Conservation (phyloP, 805 yeast species). For the Spencermartinsiella europaea region DNA sequence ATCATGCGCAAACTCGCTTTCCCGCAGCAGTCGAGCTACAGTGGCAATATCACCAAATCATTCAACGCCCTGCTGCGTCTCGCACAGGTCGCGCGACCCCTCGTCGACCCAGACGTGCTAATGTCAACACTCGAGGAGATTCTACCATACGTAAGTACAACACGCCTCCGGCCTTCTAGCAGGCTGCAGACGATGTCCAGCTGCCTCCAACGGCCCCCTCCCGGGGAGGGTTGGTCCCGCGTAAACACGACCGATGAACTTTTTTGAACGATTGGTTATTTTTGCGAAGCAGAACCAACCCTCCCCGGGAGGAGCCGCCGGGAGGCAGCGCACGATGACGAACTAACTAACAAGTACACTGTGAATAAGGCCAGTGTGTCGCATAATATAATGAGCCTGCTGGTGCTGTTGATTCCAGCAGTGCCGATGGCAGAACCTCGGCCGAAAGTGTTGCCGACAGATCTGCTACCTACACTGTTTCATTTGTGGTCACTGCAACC, state of each 20-base stretch:
- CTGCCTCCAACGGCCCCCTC: too few species aligned
- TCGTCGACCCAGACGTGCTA: slow-evolving; percentile 20
- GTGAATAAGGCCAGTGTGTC: slow-evolving; percentile 19
- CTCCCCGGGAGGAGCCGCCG: neutral
- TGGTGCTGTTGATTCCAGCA: slow-evolving; percentile 18
- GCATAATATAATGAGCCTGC: slow-evolving; percentile 20
- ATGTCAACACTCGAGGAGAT: slow-evolving; percentile 23
- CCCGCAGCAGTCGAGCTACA: slow-evolving; percentile 18
- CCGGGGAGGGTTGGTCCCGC: too few species aligned
- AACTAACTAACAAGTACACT: slow-evolving; percentile 8
- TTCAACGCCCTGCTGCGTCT: slow-evolving; percentile 19
- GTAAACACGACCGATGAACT: too few species aligned
- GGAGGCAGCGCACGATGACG: too few species aligned
- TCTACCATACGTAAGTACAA: slow-evolving; percentile 23
- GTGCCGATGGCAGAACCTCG: slow-evolving; percentile 15
- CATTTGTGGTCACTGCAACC: slow-evolving; percentile 64
- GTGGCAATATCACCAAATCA: slow-evolving; percentile 16
- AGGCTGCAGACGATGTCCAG: too few species aligned
- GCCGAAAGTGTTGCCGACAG: slow-evolving; percentile 33
- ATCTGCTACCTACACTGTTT: slow-evolving; percentile 62
- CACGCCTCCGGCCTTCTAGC: too few species aligned
- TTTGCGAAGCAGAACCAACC: neutral
- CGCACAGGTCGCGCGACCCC: slow-evolving; percentile 23
- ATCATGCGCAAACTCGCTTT: slow-evolving; percentile 29
- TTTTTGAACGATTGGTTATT: too few species aligned